Conservation (phyloP, 495 filamentous ascomycete genomes). For the Penicillium cinerascens region DNA sequence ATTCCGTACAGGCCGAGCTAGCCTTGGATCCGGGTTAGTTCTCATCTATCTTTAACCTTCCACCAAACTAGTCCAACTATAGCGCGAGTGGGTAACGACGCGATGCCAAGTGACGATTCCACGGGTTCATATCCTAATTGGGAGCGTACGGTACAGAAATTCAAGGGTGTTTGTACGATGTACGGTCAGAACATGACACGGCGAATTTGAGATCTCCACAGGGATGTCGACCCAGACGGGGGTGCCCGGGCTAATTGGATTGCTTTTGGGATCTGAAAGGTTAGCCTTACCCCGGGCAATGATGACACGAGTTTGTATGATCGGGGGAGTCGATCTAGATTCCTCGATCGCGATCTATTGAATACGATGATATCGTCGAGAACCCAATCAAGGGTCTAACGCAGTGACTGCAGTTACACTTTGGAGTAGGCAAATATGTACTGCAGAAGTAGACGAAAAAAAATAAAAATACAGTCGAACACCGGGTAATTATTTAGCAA, state of each 20-base stretch:
- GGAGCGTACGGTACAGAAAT: background rate
- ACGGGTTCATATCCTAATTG: background rate
- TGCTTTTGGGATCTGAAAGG: background rate
- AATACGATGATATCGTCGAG: too few species aligned
- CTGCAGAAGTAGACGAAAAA: too few species aligned
- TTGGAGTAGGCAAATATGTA: too few species aligned
- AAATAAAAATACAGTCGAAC: too few species aligned
- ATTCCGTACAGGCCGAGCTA: too few species aligned
- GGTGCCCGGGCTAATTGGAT: background rate
- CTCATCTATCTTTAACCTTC: background rate
- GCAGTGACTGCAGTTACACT: too few species aligned
- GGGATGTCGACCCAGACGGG: background rate
- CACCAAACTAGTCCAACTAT: background rate
- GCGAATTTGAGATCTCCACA: conserved; percentile 9
- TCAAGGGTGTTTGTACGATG: conserved; percentile 1
- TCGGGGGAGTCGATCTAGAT: background rate
- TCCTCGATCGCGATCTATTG: background rate
- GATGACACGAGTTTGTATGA: background rate
- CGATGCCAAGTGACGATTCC: too few species aligned
- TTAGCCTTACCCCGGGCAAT: background rate
- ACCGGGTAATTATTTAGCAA: too few species aligned
- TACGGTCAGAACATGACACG: background rate
- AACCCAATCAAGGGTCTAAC: too few species aligned
- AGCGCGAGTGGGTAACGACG: background rate
- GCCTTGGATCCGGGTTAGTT: too few species aligned